Percentiles rank a stretch among this genome's conserved stretches.
These are phyloP conservation scores for Fusarium sp. DNA, from an alignment of 2,329 filamentous ascomycete species.

Conservation along the genomic window DNA sequence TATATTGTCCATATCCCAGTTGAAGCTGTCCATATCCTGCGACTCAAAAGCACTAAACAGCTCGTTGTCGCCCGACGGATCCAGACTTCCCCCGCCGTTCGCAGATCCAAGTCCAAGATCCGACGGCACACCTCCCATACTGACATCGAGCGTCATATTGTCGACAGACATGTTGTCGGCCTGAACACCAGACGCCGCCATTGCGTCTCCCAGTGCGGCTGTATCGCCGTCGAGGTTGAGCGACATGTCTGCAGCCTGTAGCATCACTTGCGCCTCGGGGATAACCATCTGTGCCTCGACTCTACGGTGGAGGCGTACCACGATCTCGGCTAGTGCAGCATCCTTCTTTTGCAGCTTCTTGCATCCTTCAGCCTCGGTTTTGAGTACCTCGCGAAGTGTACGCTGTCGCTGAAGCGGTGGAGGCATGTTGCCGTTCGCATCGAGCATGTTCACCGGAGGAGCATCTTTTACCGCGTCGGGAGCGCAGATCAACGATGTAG, in stretches of 20 bases:
- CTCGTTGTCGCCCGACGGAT: slow-evolving; percentile 55
- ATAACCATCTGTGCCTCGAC: slow-evolving; percentile 76
- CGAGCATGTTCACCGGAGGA: slow-evolving; percentile 52
- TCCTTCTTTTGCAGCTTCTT: slow-evolving; percentile 71
- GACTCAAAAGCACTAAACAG: slow-evolving; percentile 58
- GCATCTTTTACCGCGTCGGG: slow-evolving; percentile 69
- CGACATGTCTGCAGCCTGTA: slow-evolving; percentile 60
- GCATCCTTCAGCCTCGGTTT: slow-evolving; percentile 71
- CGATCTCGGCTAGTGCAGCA: slow-evolving; percentile 70
- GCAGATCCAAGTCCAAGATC: slow-evolving; percentile 58
- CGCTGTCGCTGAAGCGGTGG: slow-evolving; percentile 63
- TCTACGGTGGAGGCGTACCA: slow-evolving; percentile 74
- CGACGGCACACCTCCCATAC: slow-evolving; percentile 58
- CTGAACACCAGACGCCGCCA: slow-evolving; percentile 60
- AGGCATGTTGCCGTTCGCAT: slow-evolving; percentile 55
- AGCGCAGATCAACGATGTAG: slow-evolving; percentile 78
- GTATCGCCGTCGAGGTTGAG: slow-evolving; percentile 59
- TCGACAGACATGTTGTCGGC: slow-evolving; percentile 60
- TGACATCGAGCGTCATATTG: slow-evolving; percentile 63
- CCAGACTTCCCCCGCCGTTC: slow-evolving; percentile 52
- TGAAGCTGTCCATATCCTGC: slow-evolving; percentile 56
- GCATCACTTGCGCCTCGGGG: slow-evolving; percentile 58
- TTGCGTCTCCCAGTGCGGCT: slow-evolving; percentile 57
- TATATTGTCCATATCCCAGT: slow-evolving; percentile 29
- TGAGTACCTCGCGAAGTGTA: slow-evolving; percentile 74